phyloP scores from a whole-genome alignment of 2,329 filamentous ascomycete species.

The Apiospora pterosperma region DNA sequence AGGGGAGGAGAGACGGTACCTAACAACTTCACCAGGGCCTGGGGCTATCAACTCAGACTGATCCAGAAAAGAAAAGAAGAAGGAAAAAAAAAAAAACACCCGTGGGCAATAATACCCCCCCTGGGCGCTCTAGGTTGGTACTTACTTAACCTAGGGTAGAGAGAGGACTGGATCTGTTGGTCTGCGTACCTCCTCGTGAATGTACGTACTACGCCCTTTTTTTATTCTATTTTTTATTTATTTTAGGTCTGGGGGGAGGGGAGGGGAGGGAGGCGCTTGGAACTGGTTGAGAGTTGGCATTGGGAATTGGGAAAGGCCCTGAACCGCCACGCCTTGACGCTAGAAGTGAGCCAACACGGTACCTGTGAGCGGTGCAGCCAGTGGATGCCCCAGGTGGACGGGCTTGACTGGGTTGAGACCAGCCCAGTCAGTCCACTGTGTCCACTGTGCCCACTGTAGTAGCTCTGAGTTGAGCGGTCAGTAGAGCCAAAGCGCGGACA shows the following conservation, averaged over 20 bases:
- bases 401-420: not conserved
- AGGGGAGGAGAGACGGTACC: not conserved
- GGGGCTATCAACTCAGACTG: not conserved
- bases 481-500: not conserved
- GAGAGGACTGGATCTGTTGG: not conserved
- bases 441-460: not conserved
- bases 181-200: not conserved
- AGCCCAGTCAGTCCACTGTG: not conserved
- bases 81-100: not conserved
- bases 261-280: too few species aligned
- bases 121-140: not conserved
- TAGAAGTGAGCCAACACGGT: not conserved
- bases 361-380: not conserved
- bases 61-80: not conserved
- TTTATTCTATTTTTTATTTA: too few species aligned
- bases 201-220: too few species aligned
- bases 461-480: conserved; percentile 2
- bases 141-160: not conserved
- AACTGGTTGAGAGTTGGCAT: not conserved
- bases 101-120: not conserved
- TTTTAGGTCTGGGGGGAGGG: not conserved
- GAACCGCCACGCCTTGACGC: not conserved
- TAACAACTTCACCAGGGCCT: not conserved
- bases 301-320: not conserved
- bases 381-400: not conserved